phyloP scores from a whole-genome alignment of 1,284 basidiomycete species.

The Irpex rosettiformis region DNA sequence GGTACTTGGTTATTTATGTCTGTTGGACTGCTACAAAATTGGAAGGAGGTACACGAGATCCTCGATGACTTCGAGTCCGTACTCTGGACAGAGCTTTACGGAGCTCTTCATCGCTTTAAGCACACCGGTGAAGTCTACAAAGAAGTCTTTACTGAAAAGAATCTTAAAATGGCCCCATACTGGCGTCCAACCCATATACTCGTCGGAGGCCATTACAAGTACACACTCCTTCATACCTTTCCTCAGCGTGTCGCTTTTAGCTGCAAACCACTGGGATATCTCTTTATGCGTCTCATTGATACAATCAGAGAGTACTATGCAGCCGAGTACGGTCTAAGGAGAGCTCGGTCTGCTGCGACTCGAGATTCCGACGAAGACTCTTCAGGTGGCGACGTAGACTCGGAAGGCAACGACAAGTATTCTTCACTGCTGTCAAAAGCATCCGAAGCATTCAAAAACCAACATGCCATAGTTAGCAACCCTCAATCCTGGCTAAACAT shows the following conservation, averaged over 20 bases:
- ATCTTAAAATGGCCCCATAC: background rate
- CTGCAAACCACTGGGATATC: background rate
- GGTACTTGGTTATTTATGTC: slow-evolving; percentile 1
- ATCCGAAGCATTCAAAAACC: background rate
- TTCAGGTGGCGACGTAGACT: too few relatives aligned
- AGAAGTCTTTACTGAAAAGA: background rate
- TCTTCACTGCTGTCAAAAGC: too few relatives aligned
- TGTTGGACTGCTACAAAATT: background rate
- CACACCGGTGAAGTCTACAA: background rate
- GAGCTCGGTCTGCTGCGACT: too few relatives aligned
- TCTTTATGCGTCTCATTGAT: background rate
- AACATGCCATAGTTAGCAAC: background rate
- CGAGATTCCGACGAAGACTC: background rate
- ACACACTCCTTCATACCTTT: background rate
- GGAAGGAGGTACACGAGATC: background rate
- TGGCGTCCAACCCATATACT: background rate
- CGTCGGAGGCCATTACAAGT: background rate
- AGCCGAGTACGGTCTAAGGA: background rate
- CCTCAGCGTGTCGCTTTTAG: background rate
- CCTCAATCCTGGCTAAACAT: background rate
- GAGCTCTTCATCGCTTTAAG: background rate
- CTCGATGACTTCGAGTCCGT: background rate
- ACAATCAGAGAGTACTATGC: background rate
- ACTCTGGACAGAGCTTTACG: background rate
- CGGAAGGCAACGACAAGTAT: too few relatives aligned